phyloP scores from a whole-genome alignment of 2,329 filamentous ascomycete species.

The Aspergillus sp. region DNA sequence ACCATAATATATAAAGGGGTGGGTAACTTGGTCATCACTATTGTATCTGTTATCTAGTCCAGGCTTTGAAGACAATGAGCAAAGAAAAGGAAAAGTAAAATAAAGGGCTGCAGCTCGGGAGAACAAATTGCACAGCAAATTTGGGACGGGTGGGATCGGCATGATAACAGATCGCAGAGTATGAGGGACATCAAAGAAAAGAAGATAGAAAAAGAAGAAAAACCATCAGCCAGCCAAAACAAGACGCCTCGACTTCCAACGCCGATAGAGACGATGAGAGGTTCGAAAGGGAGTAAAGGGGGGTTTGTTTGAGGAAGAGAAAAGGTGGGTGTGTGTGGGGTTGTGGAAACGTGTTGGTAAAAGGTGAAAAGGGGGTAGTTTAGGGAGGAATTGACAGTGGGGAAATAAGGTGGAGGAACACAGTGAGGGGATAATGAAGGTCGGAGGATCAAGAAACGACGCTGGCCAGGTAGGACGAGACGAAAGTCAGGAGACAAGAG shows the following conservation, averaged over 20 bases:
- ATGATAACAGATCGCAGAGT: slow-evolving; percentile 28
- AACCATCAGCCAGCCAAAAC: slow-evolving; percentile 38
- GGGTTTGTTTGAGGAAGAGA: slow-evolving; percentile 17
- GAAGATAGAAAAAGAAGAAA: slow-evolving; percentile 15
- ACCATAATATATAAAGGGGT: not conserved
- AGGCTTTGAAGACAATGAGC: slow-evolving; percentile 8
- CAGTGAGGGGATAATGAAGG: not conserved
- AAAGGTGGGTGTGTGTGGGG: slow-evolving; percentile 8
- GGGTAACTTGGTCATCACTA: slow-evolving; percentile 22
- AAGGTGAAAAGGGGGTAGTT: not conserved
- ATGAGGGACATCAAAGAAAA: not conserved
- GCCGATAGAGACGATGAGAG: slow-evolving; percentile 39
- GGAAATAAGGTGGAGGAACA: not conserved
- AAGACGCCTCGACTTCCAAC: slow-evolving; percentile 44
- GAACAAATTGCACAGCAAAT: slow-evolving; percentile 35
- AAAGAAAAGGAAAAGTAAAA: not conserved
- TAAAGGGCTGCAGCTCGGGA: slow-evolving; percentile 6
- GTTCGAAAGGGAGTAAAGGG: slow-evolving; percentile 27
- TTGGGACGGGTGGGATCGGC: slow-evolving; percentile 28
- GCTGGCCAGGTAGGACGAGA: not conserved
- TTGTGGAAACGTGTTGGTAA: not conserved
- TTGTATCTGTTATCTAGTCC: slow-evolving; percentile 28
- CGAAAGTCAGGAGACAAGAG: not conserved
- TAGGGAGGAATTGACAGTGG: not conserved
- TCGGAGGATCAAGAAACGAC: not conserved